Conservation (phyloP, 148 eudicot genomes). For the Drosera capensis region DNA sequence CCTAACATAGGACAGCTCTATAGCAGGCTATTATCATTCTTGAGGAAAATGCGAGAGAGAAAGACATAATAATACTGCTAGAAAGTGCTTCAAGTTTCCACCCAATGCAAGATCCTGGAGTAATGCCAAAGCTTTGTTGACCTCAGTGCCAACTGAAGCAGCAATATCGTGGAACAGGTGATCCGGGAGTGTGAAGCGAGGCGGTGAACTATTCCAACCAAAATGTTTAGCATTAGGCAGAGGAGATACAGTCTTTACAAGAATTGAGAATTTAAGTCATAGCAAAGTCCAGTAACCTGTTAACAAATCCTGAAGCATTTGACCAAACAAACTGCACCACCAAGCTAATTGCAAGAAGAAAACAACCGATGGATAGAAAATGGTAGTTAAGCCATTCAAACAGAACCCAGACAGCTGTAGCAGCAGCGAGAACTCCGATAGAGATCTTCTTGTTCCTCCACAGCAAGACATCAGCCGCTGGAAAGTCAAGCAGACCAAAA, state of each 20-base stretch:
- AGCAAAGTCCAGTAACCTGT: constrained; percentile 27
- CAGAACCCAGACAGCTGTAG: constrained; percentile 64
- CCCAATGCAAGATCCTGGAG: constrained; percentile 62
- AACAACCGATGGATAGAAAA: constrained; percentile 46
- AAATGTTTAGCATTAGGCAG: background rate
- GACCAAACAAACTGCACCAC: constrained; percentile 55
- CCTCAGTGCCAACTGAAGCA: constrained; percentile 34
- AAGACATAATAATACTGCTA: constrained; percentile 23
- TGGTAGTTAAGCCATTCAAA: constrained; percentile 84
- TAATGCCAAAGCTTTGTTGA: constrained; percentile 35
- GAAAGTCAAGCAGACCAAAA: background rate
- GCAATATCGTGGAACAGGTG: constrained; percentile 50
- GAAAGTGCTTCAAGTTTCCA: constrained; percentile 57
- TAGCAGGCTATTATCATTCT: too few species aligned
- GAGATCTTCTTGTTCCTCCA: constrained; percentile 98
- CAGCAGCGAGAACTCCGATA: constrained; percentile 42
- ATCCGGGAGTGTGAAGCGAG: constrained; percentile 47
- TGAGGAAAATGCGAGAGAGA: background rate
- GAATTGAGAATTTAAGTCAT: background rate
- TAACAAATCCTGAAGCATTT: constrained; percentile 49
- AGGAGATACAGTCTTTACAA: too few species aligned
- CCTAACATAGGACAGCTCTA: background rate
- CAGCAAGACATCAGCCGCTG: constrained; percentile 87
- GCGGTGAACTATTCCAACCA: constrained; percentile 32
- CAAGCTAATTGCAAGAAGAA: constrained; percentile 42